Base-by-base conservation (phyloP, 495 filamentous ascomycete species). In the Schizothecium vesticola region DNA sequence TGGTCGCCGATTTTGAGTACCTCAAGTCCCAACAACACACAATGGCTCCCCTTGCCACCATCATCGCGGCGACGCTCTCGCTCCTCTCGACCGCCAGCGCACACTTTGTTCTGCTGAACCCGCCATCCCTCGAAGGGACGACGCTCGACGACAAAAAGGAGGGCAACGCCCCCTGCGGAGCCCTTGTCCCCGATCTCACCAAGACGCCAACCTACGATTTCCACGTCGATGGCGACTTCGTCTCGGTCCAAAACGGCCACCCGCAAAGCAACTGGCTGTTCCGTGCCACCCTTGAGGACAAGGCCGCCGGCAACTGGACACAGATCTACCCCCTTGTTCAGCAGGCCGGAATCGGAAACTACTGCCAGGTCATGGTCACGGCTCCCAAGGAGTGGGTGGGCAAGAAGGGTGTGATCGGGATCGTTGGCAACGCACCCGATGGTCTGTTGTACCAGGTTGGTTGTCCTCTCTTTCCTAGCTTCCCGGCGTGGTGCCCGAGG, bases 391-490 rank as follows among this genome's bases (percentile, higher is more conserved):
- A 75, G 16, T 87, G 75, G 73, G 80, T 78, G 3, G 84, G 84
- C 24, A 74, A 84, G 71, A 84, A 82, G 70, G 85, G 81, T 31
- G 73, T 85, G 13, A 70, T 87, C 56, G 70, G 80, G 4, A 63
- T 87, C 21, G 79, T 80, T 1, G 73, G 73, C 24, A 69, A 81
- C 33, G 82, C 76, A 4, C 67, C 76, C 0, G 85, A 87, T 65
- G 85, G 85, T 3, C 67, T 81, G 7, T 72, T 87, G 9, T 87
- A 78, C 73, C 83, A 86, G 79, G 85, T 86, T 73, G 24, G 76
- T 69, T 2, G 1, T 25, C 16, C 33, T 43, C 33, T 16, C 25
- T 29, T 28, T 66, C 66, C 10, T n/a, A 11, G 12, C 0, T 19
- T 63, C n/a, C 70, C 8, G 28, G 10, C 28, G 28, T 71, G 12